phyloP scores from a whole-genome alignment of 116 monocot species.

The Dioscorea cayenensis region DNA sequence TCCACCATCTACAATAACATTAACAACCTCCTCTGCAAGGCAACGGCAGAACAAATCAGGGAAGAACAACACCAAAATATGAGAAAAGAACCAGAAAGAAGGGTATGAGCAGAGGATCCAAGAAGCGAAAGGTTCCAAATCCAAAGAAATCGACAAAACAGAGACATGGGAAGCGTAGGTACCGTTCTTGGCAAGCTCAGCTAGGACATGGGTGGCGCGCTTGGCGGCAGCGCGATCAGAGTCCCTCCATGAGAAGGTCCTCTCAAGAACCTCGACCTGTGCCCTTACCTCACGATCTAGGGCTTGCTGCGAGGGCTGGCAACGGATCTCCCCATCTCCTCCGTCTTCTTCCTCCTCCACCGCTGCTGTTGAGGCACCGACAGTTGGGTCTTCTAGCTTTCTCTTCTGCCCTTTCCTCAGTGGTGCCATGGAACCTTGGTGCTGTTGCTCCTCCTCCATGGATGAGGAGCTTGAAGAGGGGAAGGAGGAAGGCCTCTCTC shows the following conservation, averaged over 20 bases:
- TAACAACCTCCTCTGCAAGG: conserved; percentile 85
- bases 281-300: conserved; percentile 45
- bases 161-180: neutral
- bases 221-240: conserved; percentile 64
- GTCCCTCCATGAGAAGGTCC: conserved; percentile 54
- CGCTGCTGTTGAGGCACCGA: conserved; percentile 1
- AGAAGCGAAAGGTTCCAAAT: neutral
- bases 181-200: conserved; percentile 98
- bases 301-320: conserved; percentile 24
- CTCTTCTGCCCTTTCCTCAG: conserved; percentile 73
- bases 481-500: no score
- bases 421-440: conserved; percentile 11
- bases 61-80: neutral
- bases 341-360: conserved; percentile 16
- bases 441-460: conserved; percentile 37
- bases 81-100: neutral
- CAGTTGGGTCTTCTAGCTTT: conserved; percentile 46
- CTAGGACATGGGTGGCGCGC: conserved; percentile 70
- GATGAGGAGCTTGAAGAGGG: no score
- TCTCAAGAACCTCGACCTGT: conserved; percentile 69
- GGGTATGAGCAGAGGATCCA: neutral
- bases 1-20: conserved; percentile 70
- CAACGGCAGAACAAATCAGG: conserved; percentile 2
- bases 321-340: conserved; percentile 36
- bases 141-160: no score